A percentile compares a stretch with the other conserved stretches of the same genome.
Conservation (phyloP, 108 stramenopile species). For the Nitzschia inconspicua region DNA sequence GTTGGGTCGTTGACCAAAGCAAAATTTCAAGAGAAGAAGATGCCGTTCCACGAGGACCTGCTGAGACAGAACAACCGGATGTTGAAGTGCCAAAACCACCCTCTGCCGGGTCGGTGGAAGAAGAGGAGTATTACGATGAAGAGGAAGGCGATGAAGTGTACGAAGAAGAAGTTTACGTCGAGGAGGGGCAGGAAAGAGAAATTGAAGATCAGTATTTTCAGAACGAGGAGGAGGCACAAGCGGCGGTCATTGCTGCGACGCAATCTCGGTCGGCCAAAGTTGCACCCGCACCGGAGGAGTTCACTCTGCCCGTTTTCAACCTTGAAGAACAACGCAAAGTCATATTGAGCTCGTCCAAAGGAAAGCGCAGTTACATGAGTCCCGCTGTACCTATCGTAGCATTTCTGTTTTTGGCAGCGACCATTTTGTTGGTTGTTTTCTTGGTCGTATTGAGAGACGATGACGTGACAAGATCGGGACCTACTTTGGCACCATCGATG, state of each 20-base stretch:
- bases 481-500: conserved; percentile 12
- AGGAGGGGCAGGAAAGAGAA: neutral
- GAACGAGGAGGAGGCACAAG: neutral
- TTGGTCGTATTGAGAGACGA: conserved; percentile 23
- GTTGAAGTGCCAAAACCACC: neutral
- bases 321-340: conserved; percentile 24
- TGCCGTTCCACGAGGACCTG: neutral
- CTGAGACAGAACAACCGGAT: no score
- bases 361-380: conserved; percentile 13
- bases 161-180: neutral
- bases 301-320: conserved; percentile 8
- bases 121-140: conserved; percentile 6
- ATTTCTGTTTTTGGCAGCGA: conserved; percentile 1
- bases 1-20: neutral
- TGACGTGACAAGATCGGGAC: neutral
- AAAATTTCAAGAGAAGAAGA: neutral
- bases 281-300: neutral
- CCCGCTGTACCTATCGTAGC: conserved; percentile 9
- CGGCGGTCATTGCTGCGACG: neutral
- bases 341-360: conserved; percentile 3
- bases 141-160: conserved; percentile 17
- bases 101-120: neutral
- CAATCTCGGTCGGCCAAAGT: neutral
- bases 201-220: neutral
- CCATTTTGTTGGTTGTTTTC: conserved; percentile 16